phyloP scores from a whole-genome alignment of 2,329 filamentous ascomycete genomes.

The Neurospora crassa region DNA sequence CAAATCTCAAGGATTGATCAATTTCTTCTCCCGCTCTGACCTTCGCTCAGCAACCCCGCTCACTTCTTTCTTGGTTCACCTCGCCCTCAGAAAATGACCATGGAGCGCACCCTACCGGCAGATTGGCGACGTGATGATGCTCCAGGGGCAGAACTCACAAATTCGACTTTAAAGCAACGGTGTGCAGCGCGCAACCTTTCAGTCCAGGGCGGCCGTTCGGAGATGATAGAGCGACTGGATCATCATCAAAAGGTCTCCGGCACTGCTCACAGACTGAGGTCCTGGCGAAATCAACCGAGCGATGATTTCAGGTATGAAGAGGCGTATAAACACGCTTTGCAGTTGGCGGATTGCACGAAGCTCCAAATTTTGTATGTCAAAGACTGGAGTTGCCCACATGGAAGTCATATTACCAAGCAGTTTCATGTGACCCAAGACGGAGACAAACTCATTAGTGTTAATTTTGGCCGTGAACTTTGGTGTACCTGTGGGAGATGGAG shows the following conservation, averaged over 20 bases:
- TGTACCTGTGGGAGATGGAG: not conserved
- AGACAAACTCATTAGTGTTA: not conserved
- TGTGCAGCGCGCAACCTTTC: not conserved
- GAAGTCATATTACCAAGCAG: not conserved
- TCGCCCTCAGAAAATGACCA: not conserved
- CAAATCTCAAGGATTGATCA: not conserved
- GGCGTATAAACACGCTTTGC: not conserved
- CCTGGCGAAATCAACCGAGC: not conserved
- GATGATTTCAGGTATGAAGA: not conserved
- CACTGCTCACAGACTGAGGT: not conserved
- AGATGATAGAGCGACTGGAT: not conserved
- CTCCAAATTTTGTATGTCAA: not conserved
- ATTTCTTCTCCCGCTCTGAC: not conserved
- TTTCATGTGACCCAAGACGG: not conserved
- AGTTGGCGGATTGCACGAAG: not conserved
- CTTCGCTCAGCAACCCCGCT: not conserved
- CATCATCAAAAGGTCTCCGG: rapidly evolving
- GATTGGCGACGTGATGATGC: not conserved
- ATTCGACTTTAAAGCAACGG: not conserved
- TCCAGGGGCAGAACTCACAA: not conserved
- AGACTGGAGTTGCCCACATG: rapidly evolving
- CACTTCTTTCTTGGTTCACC: not conserved
- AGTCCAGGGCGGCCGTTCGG: rapidly evolving
- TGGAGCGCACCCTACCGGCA: not conserved
- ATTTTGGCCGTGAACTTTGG: not conserved